These are phyloP conservation scores for Apodospora peruviana DNA, from an alignment of 495 filamentous ascomycete species.

Conservation along the genomic window DNA sequence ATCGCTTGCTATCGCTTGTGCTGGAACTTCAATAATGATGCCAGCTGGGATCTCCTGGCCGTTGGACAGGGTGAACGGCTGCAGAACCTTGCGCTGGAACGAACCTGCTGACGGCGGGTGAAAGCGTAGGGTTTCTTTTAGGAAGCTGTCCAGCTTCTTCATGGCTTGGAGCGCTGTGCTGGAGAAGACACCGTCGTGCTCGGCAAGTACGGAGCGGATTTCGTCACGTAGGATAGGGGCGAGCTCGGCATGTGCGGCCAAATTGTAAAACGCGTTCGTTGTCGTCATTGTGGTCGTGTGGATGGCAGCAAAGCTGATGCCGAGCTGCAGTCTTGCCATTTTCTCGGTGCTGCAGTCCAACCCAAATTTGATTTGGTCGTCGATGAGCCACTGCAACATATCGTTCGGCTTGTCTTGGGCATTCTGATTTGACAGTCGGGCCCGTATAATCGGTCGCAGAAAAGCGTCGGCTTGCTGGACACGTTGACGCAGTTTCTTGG, in stretches of 20 bases:
- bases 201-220: constrained; percentile 28
- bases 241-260: constrained; percentile 39
- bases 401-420: constrained; percentile 25
- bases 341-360: constrained; percentile 14
- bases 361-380: constrained; percentile 14
- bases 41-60: constrained; percentile 34
- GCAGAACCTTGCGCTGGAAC: constrained; percentile 34
- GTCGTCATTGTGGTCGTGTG: constrained; percentile 45
- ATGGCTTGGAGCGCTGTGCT: constrained; percentile 23
- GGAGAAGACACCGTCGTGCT: constrained; percentile 23
- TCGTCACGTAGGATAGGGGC: constrained; percentile 48
- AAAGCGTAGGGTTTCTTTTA: constrained; percentile 30
- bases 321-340: constrained; percentile 31
- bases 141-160: constrained; percentile 32
- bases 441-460: constrained; percentile 23
- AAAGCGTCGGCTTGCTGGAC: constrained; percentile 22
- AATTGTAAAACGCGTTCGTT: constrained; percentile 39
- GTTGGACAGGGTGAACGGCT: constrained; percentile 35
- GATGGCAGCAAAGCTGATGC: constrained; percentile 44
- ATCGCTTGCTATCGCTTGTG: constrained; percentile 26
- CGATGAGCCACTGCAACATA: constrained; percentile 37
- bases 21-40: constrained; percentile 33
- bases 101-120: constrained; percentile 7
- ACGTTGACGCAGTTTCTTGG: constrained; percentile 22
- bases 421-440: constrained; percentile 12